Base-by-base conservation (phyloP, 257 asterid species). In the Nicotiana attenuata region DNA sequence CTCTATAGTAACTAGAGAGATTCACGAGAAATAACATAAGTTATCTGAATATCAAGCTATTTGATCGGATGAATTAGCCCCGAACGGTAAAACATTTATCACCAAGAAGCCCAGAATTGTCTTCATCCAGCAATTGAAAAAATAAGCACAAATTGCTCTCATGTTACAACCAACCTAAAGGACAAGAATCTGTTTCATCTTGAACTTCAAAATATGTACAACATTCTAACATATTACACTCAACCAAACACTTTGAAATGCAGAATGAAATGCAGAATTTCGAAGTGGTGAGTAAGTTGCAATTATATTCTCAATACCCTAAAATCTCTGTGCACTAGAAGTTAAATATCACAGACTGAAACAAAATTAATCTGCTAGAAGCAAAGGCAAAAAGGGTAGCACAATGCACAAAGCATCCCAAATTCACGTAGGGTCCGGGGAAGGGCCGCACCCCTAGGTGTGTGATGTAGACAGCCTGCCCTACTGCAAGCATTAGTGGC, bases 1-100 rank as follows among this genome's bases (percentile, higher is more conserved):
- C 84, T 96, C 98, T 65, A 96, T 89, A 29, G 92, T 92, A 88
- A 94, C 98, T 95, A 89, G 80, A 84, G 52, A 67, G 69, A 64
- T 79, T 29, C 71, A 41, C 78, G 22, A 56, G 29, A 31, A 22
- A 38, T 56, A n/a, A 3, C 16, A 22, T 5, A 69, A 24, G 63
- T 14, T 14, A 29, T 47, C 1, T 16, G 63, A 50, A 47, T 16
- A 75, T 73, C 60, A 8, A 47, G 79, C 60, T 24, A 71, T 71
- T 47, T 60, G 53, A 69, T 69, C 13, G 0, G 31, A 41, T 41
- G 33, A 41, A 41, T n/a, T 2, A 28, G 56, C n/a, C 19, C 57
- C 20, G 33, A 41, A 41, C 41, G 38, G 60, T 13, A 22, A 71
- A 14, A 45, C 78, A 71, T 4, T 47, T 71, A 45, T 45, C 78